Conservation (phyloP, 371 early-diverging fungal species). For the Mortierella sp. region DNA sequence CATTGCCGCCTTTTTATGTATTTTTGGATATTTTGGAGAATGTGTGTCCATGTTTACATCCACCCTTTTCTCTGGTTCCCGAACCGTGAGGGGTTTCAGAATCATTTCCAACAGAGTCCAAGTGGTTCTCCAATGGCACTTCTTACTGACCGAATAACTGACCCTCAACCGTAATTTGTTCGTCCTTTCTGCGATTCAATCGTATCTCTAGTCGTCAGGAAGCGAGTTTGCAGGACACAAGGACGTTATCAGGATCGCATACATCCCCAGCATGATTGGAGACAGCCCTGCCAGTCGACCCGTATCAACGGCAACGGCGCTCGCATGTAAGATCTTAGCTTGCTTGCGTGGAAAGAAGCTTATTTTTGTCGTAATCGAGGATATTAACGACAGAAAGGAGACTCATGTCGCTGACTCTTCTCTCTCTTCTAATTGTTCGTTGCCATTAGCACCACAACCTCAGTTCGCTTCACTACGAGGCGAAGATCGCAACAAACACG, state of each 20-base stretch:
- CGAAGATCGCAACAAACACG: constrained; percentile 40
- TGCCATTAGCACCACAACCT: constrained; percentile 22
- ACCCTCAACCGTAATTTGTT: neutral
- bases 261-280: constrained; percentile 56
- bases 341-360: too few relatives aligned
- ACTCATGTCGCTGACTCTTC: neutral
- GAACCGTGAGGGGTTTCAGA: constrained; percentile 4
- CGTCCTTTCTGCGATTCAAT: neutral
- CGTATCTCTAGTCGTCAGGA: constrained; percentile 13
- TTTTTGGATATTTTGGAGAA: neutral
- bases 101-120: neutral
- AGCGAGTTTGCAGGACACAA: constrained; percentile 35
- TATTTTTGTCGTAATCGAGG: too few relatives aligned
- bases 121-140: neutral
- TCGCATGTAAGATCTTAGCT: neutral
- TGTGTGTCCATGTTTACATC: neutral
- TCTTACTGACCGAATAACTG: neutral
- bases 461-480: constrained; percentile 20
- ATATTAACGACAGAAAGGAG: too few relatives aligned
- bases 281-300: constrained; percentile 32
- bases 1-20: neutral
- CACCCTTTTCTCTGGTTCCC: neutral
- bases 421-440: too few relatives aligned
- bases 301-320: constrained; percentile 28
- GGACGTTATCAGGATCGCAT: constrained; percentile 56